Evolutionary conservation across 2,329 filamentous ascomycete species (phyloP).

Genomic region (Macrophomina pseudophaseolina): DNA sequence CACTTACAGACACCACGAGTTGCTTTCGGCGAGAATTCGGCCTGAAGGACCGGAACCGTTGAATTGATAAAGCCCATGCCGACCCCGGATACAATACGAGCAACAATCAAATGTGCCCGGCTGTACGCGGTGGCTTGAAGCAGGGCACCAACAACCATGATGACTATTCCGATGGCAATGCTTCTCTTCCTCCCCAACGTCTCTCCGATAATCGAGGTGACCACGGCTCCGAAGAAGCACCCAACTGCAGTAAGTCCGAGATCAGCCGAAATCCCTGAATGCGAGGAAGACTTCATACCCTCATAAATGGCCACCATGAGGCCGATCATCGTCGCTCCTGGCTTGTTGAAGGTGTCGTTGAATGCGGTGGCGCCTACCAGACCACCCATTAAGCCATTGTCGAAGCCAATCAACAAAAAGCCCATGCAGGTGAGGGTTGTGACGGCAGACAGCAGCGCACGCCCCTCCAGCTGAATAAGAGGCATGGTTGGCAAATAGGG

Average conservation of each 20-base stretch:
- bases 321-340: slow-evolving; percentile 41
- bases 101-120: slow-evolving; percentile 53
- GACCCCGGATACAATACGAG: slow-evolving; percentile 54
- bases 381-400: slow-evolving; percentile 52
- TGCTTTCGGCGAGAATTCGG: slow-evolving; percentile 38
- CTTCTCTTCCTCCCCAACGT: slow-evolving; percentile 51
- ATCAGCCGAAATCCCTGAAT: not conserved
- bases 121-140: slow-evolving; percentile 48
- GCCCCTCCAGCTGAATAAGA: slow-evolving; percentile 38
- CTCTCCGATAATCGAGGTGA: slow-evolving; percentile 50
- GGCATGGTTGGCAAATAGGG: not conserved
- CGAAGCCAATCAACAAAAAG: slow-evolving; percentile 56
- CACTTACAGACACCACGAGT: slow-evolving; percentile 9
- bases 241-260: slow-evolving; percentile 37
- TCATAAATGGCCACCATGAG: slow-evolving; percentile 56
- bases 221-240: slow-evolving; percentile 49
- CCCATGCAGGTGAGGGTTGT: slow-evolving; percentile 53
- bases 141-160: slow-evolving; percentile 54
- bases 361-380: not conserved
- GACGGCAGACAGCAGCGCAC: slow-evolving; percentile 49
- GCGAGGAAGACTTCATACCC: slow-evolving; percentile 20
- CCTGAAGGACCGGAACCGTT: slow-evolving; percentile 52
- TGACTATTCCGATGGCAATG: slow-evolving; percentile 48
- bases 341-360: slow-evolving; percentile 8
- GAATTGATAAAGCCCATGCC: slow-evolving; percentile 55